phyloP scores from a whole-genome alignment of 1,139 yeast genomes.

The Zygosaccharomyces sapae region DNA sequence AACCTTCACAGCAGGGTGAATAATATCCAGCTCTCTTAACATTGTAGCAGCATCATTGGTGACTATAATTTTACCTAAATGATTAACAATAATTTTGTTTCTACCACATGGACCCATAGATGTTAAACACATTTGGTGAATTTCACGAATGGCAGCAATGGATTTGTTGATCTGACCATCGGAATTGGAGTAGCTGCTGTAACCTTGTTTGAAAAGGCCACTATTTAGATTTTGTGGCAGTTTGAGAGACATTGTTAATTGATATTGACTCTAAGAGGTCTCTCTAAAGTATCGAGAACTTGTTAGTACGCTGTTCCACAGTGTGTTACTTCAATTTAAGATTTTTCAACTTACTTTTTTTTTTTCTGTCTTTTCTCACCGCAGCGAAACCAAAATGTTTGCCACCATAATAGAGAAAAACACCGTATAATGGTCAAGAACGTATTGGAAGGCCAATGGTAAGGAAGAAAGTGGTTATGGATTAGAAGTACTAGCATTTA shows the following conservation, averaged over 20 bases:
- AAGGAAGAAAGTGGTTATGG: too few relatives aligned
- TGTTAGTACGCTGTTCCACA: neutral
- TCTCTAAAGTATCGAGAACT: neutral
- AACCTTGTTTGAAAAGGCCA: constrained; percentile 95
- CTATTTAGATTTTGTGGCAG: constrained; percentile 91
- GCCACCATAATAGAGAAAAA: constrained; percentile 16
- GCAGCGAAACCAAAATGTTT: constrained; percentile 3
- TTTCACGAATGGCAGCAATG: constrained; percentile 90
- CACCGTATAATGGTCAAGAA: too few relatives aligned
- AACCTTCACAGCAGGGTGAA: constrained; percentile 95
- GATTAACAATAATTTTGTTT: constrained; percentile 90
- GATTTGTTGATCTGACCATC: constrained; percentile 94
- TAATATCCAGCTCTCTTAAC: constrained; percentile 86
- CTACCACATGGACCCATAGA: constrained; percentile 98
- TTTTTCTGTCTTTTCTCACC: too few relatives aligned
- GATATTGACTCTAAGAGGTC: neutral
- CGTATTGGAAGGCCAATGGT: too few relatives aligned
- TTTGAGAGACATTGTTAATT: constrained; percentile 66
- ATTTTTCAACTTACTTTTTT: neutral
- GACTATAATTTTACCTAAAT: constrained; percentile 73
- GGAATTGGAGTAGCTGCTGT: constrained; percentile 77
- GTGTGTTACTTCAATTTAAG: neutral
- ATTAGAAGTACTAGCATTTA: too few relatives aligned
- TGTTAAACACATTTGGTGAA: constrained; percentile 84
- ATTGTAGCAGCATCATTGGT: constrained; percentile 98